Evolutionary conservation across 2,329 filamentous ascomycete genomes (phyloP).

Genomic region (Aspergillus unguis): DNA sequence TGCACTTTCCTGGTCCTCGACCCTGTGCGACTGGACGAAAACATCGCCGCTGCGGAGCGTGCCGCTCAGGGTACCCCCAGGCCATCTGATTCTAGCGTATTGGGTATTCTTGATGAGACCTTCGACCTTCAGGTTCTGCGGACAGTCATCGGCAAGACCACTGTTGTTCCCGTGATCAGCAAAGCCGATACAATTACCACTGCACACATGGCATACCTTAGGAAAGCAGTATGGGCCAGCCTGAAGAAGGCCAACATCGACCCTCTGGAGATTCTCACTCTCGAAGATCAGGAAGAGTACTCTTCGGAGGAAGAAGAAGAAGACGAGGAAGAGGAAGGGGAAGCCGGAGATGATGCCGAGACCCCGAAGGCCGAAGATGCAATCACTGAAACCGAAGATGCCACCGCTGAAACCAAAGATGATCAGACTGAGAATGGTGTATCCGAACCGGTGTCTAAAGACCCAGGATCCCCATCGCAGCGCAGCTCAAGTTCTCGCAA

Average conservation of each 20-base stretch:
- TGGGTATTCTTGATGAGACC: slow-evolving; percentile 77
- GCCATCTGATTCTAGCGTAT: slow-evolving; percentile 37
- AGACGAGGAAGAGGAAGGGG: slow-evolving; percentile 40
- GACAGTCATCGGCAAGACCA: slow-evolving; percentile 86
- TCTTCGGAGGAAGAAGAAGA: slow-evolving; percentile 49
- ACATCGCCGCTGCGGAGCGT: slow-evolving; percentile 66
- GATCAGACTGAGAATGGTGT: slow-evolving; percentile 27
- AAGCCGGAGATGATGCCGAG: slow-evolving; percentile 42
- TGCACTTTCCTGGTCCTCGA: slow-evolving; percentile 91
- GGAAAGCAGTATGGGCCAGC: slow-evolving; percentile 84
- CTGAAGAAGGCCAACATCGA: slow-evolving; percentile 83
- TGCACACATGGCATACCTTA: slow-evolving; percentile 87
- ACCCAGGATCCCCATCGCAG: slow-evolving; percentile 30
- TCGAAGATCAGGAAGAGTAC: slow-evolving; percentile 71
- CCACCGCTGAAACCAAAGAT: slow-evolving; percentile 20
- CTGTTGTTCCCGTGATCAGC: slow-evolving; percentile 89
- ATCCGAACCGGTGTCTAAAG: slow-evolving; percentile 11
- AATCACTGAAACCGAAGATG: slow-evolving; percentile 20
- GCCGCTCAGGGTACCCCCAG: slow-evolving; percentile 54
- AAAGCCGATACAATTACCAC: slow-evolving; percentile 97
- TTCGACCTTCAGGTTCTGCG: slow-evolving; percentile 88
- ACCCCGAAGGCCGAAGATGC: not conserved
- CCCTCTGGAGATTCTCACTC: slow-evolving; percentile 77
- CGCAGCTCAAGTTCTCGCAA: slow-evolving; percentile 50
- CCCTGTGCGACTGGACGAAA: slow-evolving; percentile 78